A percentile compares a stretch with the other conserved stretches of the same genome.
These are phyloP conservation scores for Calonectria henricotiae DNA, from an alignment of 2,329 filamentous ascomycete species.

Conservation along the genomic window DNA sequence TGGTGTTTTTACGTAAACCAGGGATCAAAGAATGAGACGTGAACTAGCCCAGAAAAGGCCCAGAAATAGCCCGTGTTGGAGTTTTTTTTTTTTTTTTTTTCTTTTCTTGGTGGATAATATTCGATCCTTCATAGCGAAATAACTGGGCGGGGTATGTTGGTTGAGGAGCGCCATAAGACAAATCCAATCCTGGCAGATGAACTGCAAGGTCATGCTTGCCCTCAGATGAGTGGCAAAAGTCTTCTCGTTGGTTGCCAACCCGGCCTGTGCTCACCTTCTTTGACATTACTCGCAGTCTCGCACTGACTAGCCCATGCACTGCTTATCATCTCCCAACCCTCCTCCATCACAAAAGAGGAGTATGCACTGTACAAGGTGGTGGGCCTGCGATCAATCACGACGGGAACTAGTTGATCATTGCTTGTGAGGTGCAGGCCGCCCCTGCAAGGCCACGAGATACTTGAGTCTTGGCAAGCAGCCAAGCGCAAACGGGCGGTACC, in stretches of 20 bases:
- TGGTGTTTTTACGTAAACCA: not conserved
- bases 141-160: not conserved
- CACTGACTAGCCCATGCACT: not conserved
- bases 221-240: not conserved
- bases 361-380: not conserved
- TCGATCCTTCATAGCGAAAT: not conserved
- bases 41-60: not conserved
- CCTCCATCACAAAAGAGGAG: not conserved
- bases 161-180: not conserved
- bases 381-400: not conserved
- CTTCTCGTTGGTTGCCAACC: not conserved
- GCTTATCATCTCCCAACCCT: not conserved
- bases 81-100: not conserved
- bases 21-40: not conserved
- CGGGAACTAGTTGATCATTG: not conserved
- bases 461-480: not conserved
- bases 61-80: not conserved
- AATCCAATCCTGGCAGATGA: not conserved
- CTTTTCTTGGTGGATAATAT: not conserved
- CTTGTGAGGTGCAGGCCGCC: not conserved
- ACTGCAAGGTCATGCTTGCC: not conserved
- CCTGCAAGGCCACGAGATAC: constrained; percentile 13
- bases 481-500: not conserved
- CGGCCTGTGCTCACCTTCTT: not conserved
- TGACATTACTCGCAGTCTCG: not conserved